phyloP scores from a whole-genome alignment of 169 alveolate genomes.

The Plasmodium vinckei region DNA sequence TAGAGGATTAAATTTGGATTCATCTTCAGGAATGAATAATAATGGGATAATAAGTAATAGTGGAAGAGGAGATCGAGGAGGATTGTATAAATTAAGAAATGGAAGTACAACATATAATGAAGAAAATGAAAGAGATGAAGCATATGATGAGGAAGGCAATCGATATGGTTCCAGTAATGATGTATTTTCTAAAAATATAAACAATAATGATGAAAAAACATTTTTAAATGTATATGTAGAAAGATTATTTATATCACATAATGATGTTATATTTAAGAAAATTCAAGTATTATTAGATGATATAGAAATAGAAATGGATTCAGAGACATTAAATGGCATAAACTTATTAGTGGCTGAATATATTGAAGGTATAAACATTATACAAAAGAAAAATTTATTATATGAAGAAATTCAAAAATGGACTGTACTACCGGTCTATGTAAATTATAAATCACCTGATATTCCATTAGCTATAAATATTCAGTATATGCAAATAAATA shows the following conservation, averaged over 20 bases:
- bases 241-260: slow-evolving; percentile 84
- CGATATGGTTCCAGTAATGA: neutral
- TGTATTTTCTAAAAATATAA: slow-evolving; percentile 6
- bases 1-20: slow-evolving; percentile 63
- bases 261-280: slow-evolving; percentile 84
- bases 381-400: slow-evolving; percentile 50
- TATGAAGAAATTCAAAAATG: slow-evolving; percentile 75
- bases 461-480: slow-evolving; percentile 85
- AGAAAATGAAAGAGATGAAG: neutral
- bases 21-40: neutral
- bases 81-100: neutral
- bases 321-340: slow-evolving; percentile 73
- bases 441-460: slow-evolving; percentile 79
- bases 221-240: slow-evolving; percentile 87
- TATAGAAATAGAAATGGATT: slow-evolving; percentile 85
- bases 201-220: slow-evolving; percentile 57
- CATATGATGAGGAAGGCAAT: neutral
- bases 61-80: slow-evolving; percentile 17
- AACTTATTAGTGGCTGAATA: slow-evolving; percentile 68
- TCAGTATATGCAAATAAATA: slow-evolving; percentile 84
- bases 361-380: slow-evolving; percentile 58
- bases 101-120: neutral
- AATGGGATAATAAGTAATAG: slow-evolving; percentile 1
- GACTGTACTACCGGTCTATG: slow-evolving; percentile 77
- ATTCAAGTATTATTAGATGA: slow-evolving; percentile 86